phyloP scores from a whole-genome alignment of 2,329 filamentous ascomycete genomes.

The Colletotrichum higginsianum region DNA sequence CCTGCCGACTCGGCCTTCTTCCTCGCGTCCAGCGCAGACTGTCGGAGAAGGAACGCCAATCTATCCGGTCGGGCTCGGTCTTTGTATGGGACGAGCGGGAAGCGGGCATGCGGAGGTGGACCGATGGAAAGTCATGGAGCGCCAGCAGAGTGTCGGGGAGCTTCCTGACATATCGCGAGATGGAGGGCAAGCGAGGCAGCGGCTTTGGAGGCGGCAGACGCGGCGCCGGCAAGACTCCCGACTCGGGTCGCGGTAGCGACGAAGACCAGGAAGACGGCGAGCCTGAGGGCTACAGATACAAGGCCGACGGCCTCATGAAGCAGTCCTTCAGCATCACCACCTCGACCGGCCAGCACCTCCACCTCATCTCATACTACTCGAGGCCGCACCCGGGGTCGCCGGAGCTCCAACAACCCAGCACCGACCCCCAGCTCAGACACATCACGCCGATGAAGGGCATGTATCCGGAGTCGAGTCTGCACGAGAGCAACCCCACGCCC shows the following conservation, averaged over 20 bases:
- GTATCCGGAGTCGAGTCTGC: constrained; percentile 96
- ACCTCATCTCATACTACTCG: constrained; percentile 97
- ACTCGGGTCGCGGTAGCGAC: constrained; percentile 85
- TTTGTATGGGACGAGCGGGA: constrained; percentile 99
- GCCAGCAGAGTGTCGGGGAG: constrained; percentile 97
- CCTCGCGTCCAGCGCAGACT: constrained; percentile 93
- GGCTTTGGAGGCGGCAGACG: constrained; percentile 74
- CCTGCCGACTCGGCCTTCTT: constrained; percentile 89
- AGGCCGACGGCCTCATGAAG: constrained; percentile 98
- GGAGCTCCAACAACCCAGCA: constrained; percentile 85
- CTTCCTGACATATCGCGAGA: constrained; percentile 97
- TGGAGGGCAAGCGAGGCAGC: constrained; percentile 97
- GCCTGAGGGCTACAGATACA: constrained; percentile 93
- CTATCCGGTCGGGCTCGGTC: constrained; percentile 95
- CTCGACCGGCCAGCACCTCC: constrained; percentile 87
- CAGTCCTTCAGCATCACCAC: constrained; percentile 99
- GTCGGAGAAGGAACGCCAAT: constrained; percentile 97
- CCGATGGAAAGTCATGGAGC: constrained; percentile 99
- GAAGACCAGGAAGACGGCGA: constrained; percentile 89
- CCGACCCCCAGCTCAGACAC: constrained; percentile 83
- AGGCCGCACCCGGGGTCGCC: constrained; percentile 81
- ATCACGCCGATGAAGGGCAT: constrained; percentile 93
- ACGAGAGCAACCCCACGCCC: constrained; percentile 85
- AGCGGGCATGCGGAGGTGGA: constrained; percentile 98
- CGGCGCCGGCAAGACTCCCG: constrained; percentile 82